phyloP scores from a whole-genome alignment of 495 filamentous ascomycete genomes.

The Daldinia decipiens region DNA sequence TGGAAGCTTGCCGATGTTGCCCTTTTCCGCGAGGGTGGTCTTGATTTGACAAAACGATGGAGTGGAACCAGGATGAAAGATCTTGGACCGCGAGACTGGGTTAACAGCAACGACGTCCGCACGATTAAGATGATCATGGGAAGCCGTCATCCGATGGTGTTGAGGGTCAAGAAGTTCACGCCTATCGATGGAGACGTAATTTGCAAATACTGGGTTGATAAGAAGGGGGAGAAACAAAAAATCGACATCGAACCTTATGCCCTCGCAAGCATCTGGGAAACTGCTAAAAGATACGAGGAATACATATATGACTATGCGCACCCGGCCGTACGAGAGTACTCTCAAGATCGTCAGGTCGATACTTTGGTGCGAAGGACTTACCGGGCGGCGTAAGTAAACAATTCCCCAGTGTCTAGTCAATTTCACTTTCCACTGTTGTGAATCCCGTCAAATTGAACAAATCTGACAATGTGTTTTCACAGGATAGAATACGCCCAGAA shows the following conservation, averaged over 20 bases:
- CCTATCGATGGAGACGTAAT: slow-evolving; percentile 47
- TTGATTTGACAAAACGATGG: slow-evolving; percentile 55
- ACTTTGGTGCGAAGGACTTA: slow-evolving; percentile 36
- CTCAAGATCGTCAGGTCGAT: slow-evolving; percentile 16
- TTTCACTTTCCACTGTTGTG: neutral
- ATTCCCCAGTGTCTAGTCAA: neutral
- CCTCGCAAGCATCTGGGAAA: slow-evolving; percentile 48
- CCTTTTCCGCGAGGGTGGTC: slow-evolving; percentile 52
- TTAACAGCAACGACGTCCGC: slow-evolving; percentile 30
- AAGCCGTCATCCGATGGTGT: slow-evolving; percentile 44
- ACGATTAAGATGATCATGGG: slow-evolving; percentile 50
- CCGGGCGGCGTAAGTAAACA: slow-evolving; percentile 29
- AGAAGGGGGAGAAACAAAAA: slow-evolving; percentile 24
- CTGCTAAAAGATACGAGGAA: slow-evolving; percentile 45
- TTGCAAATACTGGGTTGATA: slow-evolving; percentile 46
- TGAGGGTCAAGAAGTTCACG: slow-evolving; percentile 50
- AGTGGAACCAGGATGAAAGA: slow-evolving; percentile 51
- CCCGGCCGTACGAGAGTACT: slow-evolving; percentile 35
- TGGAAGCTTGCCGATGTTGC: slow-evolving; percentile 52
- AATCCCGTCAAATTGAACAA: neutral
- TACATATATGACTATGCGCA: slow-evolving; percentile 48
- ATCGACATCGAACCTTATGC: slow-evolving; percentile 50
- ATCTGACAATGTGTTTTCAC: neutral
- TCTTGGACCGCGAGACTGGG: slow-evolving; percentile 45
- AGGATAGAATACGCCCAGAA: slow-evolving; percentile 12